These are phyloP conservation scores for Tuber aestivum DNA, from an alignment of 495 filamentous ascomycete species.

Conservation along the genomic window DNA sequence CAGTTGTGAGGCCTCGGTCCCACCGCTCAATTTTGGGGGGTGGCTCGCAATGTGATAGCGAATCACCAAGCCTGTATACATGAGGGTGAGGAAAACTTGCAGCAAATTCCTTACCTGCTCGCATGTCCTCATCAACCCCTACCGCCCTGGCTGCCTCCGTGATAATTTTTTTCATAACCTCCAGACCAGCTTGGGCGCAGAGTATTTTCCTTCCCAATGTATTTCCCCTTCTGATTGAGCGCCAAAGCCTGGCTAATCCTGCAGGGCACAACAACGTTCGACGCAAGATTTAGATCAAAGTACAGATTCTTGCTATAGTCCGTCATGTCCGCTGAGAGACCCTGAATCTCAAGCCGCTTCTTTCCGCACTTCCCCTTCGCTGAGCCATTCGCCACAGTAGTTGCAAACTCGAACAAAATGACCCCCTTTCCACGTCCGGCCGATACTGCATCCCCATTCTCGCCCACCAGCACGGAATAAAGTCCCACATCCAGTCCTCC, in stretches of 20 bases:
- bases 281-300: conserved; percentile 67
- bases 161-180: conserved; percentile 89
- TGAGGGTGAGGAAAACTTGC: conserved; percentile 44
- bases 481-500: conserved; percentile 85
- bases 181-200: conserved; percentile 78
- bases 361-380: conserved; percentile 48
- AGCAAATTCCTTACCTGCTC: conserved; percentile 80
- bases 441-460: conserved; percentile 60
- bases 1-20: conserved; percentile 80
- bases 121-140: conserved; percentile 83
- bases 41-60: conserved; percentile 46
- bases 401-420: conserved; percentile 54
- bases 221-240: conserved; percentile 97
- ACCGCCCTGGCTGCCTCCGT: conserved; percentile 76
- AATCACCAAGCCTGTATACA: conserved; percentile 1
- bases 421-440: conserved; percentile 50
- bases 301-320: conserved; percentile 74
- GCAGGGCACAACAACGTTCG: conserved; percentile 57
- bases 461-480: conserved; percentile 77
- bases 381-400: conserved; percentile 56
- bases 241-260: conserved; percentile 62
- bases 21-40: conserved; percentile 96
- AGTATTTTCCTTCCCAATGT: conserved; percentile 84
- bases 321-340: conserved; percentile 56
- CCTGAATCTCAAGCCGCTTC: conserved; percentile 62